Conservation (phyloP, 306 rosid genomes). For the Oxytropis ochrocephala region DNA sequence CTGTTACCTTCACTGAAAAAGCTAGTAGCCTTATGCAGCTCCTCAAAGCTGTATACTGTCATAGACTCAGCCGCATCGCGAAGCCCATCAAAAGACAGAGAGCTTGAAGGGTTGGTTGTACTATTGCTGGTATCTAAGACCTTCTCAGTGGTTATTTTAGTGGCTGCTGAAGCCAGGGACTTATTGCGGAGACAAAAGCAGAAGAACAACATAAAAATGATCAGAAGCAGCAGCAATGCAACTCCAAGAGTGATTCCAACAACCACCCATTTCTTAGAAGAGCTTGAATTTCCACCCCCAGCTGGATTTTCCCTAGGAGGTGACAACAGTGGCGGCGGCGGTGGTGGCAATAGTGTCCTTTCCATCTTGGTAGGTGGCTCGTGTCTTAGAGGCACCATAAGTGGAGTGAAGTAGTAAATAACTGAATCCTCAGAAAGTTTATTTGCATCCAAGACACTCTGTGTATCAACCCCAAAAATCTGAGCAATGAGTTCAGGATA, state of each 20-base stretch:
- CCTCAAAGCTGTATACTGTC: constrained; percentile 39
- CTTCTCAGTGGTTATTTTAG: too few relatives aligned
- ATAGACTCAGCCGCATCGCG: constrained; percentile 53
- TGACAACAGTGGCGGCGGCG: not conserved
- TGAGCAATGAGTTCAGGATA: constrained; percentile 17
- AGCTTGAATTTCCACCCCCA: not conserved
- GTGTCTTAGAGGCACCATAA: constrained; percentile 42
- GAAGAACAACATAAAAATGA: constrained; percentile 14
- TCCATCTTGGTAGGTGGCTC: constrained; percentile 24
- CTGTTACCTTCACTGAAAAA: constrained; percentile 45
- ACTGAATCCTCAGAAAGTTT: not conserved
- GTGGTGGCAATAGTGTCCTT: not conserved
- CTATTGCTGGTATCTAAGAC: too few relatives aligned
- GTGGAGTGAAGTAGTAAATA: constrained; percentile 46
- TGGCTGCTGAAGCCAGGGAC: not conserved
- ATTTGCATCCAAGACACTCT: constrained; percentile 42
- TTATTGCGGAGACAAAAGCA: constrained; percentile 1
- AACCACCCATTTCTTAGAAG: constrained; percentile 43
- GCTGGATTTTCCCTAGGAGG: not conserved
- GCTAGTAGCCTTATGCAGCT: constrained; percentile 39
- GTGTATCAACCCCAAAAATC: constrained; percentile 23
- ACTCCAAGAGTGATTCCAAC: constrained; percentile 45
- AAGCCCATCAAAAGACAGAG: constrained; percentile 41
- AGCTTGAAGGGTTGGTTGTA: constrained; percentile 19
- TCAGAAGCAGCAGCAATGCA: constrained; percentile 19